Conservation (phyloP, 805 yeast genomes). For the Saccharomycodes ludwigii region DNA sequence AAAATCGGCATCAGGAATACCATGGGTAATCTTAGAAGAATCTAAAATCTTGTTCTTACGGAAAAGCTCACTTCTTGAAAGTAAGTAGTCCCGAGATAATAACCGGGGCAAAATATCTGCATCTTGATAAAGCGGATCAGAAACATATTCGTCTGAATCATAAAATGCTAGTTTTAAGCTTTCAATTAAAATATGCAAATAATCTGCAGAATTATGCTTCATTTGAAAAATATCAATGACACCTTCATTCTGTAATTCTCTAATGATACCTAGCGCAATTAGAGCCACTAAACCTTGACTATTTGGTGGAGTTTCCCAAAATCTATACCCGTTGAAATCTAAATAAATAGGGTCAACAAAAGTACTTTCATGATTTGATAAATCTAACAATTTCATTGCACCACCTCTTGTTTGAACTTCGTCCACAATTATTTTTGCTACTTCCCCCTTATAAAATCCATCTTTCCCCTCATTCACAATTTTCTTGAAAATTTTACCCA, state of each 20-base stretch:
- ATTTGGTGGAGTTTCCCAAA: conserved; percentile 81
- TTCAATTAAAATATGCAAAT: conserved; percentile 59
- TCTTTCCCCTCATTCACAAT: conserved; percentile 47
- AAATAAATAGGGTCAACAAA: conserved; percentile 52
- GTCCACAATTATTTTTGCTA: conserved; percentile 51
- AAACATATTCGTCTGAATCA: conserved; percentile 63
- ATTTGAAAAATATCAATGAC: conserved; percentile 30
- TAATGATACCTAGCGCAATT: conserved; percentile 54
- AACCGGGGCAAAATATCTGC: conserved; percentile 28
- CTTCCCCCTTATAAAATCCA: conserved; percentile 60
- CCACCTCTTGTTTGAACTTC: conserved; percentile 45
- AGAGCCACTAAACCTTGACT: conserved; percentile 74
- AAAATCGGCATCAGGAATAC: conserved; percentile 44
- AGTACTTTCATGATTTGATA: conserved; percentile 43
- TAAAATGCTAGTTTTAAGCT: conserved; percentile 59
- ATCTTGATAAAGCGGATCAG: conserved; percentile 40
- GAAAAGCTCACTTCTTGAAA: conserved; percentile 37
- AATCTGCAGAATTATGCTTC: conserved; percentile 58
- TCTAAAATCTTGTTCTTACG: conserved; percentile 26
- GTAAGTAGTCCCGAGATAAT: conserved; percentile 37
- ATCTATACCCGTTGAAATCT: conserved; percentile 37
- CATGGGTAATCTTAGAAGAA: conserved; percentile 32
- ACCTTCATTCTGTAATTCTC: conserved; percentile 36
- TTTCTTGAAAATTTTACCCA: conserved; percentile 40
- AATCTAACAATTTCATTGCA: conserved; percentile 41